Percentiles rank a stretch among this genome's conserved stretches.
Conservation (phyloP, 805 yeast species). For the Lipomyces yamanashiensis region DNA sequence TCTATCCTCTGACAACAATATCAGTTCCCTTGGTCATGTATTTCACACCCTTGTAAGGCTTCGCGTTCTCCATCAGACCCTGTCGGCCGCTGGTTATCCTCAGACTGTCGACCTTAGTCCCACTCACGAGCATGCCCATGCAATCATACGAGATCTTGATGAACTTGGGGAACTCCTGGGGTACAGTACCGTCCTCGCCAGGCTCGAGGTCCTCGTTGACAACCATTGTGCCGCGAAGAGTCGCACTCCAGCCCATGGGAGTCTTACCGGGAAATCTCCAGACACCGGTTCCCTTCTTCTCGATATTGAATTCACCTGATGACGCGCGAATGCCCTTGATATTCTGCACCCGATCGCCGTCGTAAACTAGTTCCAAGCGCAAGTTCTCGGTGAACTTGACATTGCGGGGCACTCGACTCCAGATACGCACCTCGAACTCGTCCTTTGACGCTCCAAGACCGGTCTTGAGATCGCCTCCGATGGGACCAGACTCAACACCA, state of each 20-base stretch:
- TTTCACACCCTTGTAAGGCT: conserved; percentile 91
- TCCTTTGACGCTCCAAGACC: conserved; percentile 58
- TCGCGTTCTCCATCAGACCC: conserved; percentile 64
- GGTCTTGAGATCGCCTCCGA: conserved; percentile 57
- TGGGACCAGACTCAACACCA: conserved; percentile 53
- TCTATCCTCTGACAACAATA: conserved; percentile 52
- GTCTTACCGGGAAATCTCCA: conserved; percentile 70
- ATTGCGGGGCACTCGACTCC: conserved; percentile 52
- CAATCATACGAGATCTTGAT: conserved; percentile 59
- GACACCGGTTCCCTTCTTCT: conserved; percentile 57
- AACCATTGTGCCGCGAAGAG: conserved; percentile 64
- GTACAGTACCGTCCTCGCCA: conserved; percentile 33
- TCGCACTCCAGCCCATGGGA: conserved; percentile 67
- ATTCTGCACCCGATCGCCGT: conserved; percentile 38
- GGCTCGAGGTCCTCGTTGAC: conserved; percentile 40
- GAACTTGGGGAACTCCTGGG: conserved; percentile 49
- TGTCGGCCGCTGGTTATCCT: conserved; percentile 56
- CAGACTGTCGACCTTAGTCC: conserved; percentile 68
- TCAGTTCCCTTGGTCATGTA: conserved; percentile 71
- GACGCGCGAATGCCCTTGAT: conserved; percentile 68
- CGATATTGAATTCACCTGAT: conserved; percentile 72
- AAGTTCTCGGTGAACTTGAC: conserved; percentile 57
- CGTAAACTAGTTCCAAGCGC: conserved; percentile 49
- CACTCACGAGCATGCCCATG: conserved; percentile 77
- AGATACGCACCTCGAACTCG: conserved; percentile 67